Conservation (phyloP, 805 yeast species). For the Pichia rugopelliculosa region DNA sequence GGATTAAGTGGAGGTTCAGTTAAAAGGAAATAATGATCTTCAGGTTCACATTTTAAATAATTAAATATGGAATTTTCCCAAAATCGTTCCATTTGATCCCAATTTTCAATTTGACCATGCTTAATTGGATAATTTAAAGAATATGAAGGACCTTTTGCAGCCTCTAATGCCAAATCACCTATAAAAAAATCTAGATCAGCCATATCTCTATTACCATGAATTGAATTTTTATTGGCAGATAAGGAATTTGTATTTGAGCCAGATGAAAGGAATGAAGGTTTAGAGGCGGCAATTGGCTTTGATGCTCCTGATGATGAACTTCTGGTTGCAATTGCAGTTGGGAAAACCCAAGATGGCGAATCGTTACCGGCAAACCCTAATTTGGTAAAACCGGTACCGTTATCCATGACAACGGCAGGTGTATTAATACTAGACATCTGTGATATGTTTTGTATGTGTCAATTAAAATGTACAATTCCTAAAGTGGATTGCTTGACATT, state of each 20-base stretch:
- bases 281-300: slow-evolving; percentile 37
- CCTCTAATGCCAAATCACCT: slow-evolving; percentile 90
- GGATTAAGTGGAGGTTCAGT: slow-evolving; percentile 99
- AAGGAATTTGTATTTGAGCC: slow-evolving; percentile 15
- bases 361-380: slow-evolving; percentile 98
- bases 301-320: slow-evolving; percentile 31
- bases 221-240: slow-evolving; percentile 3
- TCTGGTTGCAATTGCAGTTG: slow-evolving; percentile 91
- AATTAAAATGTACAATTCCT: too few species aligned
- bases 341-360: slow-evolving; percentile 93
- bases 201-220: slow-evolving; percentile 62
- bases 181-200: slow-evolving; percentile 91
- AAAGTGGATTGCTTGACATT: too few species aligned
- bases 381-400: slow-evolving; percentile 97
- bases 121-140: slow-evolving; percentile 86
- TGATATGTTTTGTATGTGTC: background rate
- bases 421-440: slow-evolving; percentile 58
- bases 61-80: slow-evolving; percentile 98
- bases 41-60: slow-evolving; percentile 96
- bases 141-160: slow-evolving; percentile 87
- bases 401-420: slow-evolving; percentile 95
- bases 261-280: slow-evolving; percentile 38
- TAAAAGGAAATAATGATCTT: slow-evolving; percentile 89
- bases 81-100: slow-evolving; percentile 99
- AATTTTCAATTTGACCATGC: slow-evolving; percentile 97